phyloP scores from a whole-genome alignment of 31 red algal species.

The Asparagopsis taxiformis region DNA sequence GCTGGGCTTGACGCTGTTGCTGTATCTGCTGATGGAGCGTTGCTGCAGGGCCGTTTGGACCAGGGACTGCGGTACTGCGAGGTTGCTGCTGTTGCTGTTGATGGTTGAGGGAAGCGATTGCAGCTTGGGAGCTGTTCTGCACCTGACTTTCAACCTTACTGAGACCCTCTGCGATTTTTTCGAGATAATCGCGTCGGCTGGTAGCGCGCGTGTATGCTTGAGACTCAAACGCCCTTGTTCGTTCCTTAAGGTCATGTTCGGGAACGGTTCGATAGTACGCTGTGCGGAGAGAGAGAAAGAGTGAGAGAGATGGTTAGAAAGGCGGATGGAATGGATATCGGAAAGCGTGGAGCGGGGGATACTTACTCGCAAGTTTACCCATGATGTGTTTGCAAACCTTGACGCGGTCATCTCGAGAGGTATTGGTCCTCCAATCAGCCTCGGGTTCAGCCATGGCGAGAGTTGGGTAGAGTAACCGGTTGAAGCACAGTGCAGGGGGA shows the following conservation, averaged over 20 bases:
- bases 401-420: slow-evolving; percentile 48
- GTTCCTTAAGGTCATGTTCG: slow-evolving; percentile 4
- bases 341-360: background rate
- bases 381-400: slow-evolving; percentile 68
- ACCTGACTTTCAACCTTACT: slow-evolving; percentile 12
- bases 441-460: background rate
- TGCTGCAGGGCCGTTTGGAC: background rate
- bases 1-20: slow-evolving; percentile 18
- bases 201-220: slow-evolving; percentile 21
- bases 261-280: background rate
- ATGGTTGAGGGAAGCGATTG: background rate
- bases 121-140: background rate
- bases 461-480: too few relatives aligned
- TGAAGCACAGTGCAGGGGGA: too few relatives aligned
- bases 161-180: slow-evolving; percentile 50
- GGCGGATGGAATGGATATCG: background rate
- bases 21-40: background rate
- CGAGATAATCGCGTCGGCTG: slow-evolving; percentile 51
- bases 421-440: slow-evolving; percentile 22
- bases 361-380: slow-evolving; percentile 36
- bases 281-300: background rate
- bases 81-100: slow-evolving; percentile 12
- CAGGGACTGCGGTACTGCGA: background rate
- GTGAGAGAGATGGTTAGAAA: background rate
- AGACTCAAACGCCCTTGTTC: slow-evolving; percentile 33